Evolutionary conservation across 306 rosid genomes (phyloP), one percentile per base, ranked within the genome.

Genomic region (Dicorynia guianensis): DNA sequence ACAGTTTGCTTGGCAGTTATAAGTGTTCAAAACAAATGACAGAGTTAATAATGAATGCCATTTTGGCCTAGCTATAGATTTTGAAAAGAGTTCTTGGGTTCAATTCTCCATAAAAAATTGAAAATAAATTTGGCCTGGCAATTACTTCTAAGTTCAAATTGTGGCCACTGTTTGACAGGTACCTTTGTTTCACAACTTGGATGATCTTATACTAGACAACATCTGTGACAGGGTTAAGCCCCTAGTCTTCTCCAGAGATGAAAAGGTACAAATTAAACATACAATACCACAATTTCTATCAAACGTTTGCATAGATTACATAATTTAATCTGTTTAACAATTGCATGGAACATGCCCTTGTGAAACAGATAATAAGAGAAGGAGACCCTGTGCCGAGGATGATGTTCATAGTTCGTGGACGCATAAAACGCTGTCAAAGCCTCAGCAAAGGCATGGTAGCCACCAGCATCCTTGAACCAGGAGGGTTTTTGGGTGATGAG

Each of bases 361-460:
- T 59, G 57, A 46, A 75, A 78, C 90, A 95, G 99, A 92, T 95
- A 49, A 90, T 92, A 17, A 87, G 97, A 81, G 99, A 95, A 87
- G 99, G 97, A 36, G 99, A 95, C 52, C 99, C 97, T 4, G 99
- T 95, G 20, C 87, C 85, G 11, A 92, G 91, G 75, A 95, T 95
- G 90, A 53, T 95, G 13, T 95, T 95, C 85, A 84, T 92, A 0
- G 97, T 95, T 54, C 85, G 93, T 0, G 99, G 99, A 19, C 86
- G 90, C 54, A 85, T 95, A 73, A 79, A 74, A 39, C 80, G 99
- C 8, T 71, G 36, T 83, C 99, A 95, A 72, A 83, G 84, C 83
- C 93, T 95, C 11, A 95, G 97, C 89, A 95, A 95, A 83, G 99
- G 99, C 64, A 64, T 89, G 85, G 91, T 91, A 8, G 99, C 97